Evolutionary conservation across 1,139 yeast species (phyloP), one percentile per base, ranked within the genome.

Genomic region (Kodamaea sp.): DNA sequence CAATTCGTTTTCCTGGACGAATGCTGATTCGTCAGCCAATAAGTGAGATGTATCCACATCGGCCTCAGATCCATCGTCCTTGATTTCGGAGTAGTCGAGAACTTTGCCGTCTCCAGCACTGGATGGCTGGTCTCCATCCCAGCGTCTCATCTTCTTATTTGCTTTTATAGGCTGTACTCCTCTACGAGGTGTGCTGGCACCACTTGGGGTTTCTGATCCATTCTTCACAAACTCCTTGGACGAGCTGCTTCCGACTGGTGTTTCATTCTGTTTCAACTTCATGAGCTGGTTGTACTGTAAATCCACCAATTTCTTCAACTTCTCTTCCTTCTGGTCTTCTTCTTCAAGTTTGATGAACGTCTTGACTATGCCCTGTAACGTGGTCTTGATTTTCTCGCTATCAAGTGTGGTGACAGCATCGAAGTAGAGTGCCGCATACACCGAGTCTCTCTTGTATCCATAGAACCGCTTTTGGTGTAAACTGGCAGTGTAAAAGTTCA

Each of bases 111-210:
- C 9, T 46, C 11, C 22, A n/a, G 23, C 33, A 2, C 27, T 12
- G 15, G 39, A 23, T 5, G 33, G 33, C 14, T 44, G 57, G 28
- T 64, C 70, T 31, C 66, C 69, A 21, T 64, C 62, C 76, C 76
- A 70, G 42, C 64, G 67, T 41, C 76, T 56, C 76, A 70, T 66
- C 45, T 67, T 69, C 46, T 70, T 66, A 24, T 39, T 37, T 4
- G 41, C 22, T 15, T 28, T 26, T 32, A 29, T 6, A 18, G 22
- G 14, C 27, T 34, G 19, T 26, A 15, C 24, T 21, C 42, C 37
- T 43, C 41, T 37, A 45, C 42, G 48, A 4, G 58, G 53, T 5
- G 59, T 48, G 15, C 38, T 45, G 12, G 41, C 26, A 3, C 40
- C 41, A 29, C 41, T 36, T 9, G 23, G 10, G 5, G 39, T 29